Conservation (phyloP, 768 basidiomycete species). For the Agaricus subrufescens region DNA sequence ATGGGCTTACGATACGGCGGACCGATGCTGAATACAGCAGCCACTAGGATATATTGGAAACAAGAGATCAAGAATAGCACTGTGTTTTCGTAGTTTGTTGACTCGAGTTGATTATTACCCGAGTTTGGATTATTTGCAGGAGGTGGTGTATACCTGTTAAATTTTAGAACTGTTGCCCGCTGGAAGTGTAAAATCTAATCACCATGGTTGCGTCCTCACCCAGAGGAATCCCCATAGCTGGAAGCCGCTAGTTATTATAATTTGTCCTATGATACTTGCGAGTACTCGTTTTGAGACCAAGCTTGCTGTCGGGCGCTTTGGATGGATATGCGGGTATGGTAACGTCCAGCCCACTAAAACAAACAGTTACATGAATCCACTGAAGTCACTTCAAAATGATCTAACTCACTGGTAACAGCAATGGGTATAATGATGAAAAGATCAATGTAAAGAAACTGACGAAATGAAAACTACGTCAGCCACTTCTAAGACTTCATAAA, state of each 20-base stretch:
- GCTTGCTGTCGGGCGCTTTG: conserved; percentile 91
- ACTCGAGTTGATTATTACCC: conserved; percentile 68
- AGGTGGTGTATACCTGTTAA: conserved; percentile 76
- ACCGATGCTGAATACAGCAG: conserved; percentile 96
- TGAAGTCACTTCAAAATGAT: background rate
- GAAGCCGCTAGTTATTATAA: conserved; percentile 74
- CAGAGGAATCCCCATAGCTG: conserved; percentile 90
- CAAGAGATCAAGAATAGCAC: conserved; percentile 90
- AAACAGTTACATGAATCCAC: background rate
- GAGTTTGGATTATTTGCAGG: conserved; percentile 37
- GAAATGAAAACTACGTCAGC: conserved; percentile 11
- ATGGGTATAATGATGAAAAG: conserved; percentile 97
- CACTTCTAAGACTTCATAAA: conserved; percentile 3
- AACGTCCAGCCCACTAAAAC: conserved; percentile 87
- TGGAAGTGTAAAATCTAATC: conserved; percentile 13
- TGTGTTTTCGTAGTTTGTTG: conserved; percentile 89
- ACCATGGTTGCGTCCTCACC: conserved; percentile 86
- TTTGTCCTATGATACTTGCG: conserved; percentile 89
- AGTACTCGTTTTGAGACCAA: conserved; percentile 95
- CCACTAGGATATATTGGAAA: conserved; percentile 97
- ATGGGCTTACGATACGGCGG: conserved; percentile 94
- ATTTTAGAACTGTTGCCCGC: background rate
- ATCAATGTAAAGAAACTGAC: conserved; percentile 93
- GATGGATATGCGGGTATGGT: conserved; percentile 81
- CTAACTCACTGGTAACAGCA: conserved; percentile 84